Conservation (phyloP, 1,139 yeast species). For the Torulaspora globosa region DNA sequence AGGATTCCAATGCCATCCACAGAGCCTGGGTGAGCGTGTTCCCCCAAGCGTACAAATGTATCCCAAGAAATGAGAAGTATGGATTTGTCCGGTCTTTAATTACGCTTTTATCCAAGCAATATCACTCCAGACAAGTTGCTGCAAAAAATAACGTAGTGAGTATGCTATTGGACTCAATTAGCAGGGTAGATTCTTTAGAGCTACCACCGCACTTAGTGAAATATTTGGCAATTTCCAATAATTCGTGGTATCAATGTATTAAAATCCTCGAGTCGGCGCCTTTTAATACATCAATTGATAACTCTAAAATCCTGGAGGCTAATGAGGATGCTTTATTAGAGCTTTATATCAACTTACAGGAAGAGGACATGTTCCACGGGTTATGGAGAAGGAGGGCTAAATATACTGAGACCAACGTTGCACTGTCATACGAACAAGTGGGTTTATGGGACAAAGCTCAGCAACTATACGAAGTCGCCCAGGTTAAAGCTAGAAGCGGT, state of each 20-base stretch:
- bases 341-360: constrained; percentile 81
- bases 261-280: constrained; percentile 76
- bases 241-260: constrained; percentile 90
- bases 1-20: constrained; percentile 74
- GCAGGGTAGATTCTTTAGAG: constrained; percentile 66
- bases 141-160: constrained; percentile 84
- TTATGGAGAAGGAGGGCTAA: constrained; percentile 95
- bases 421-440: constrained; percentile 88
- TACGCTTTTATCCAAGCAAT: constrained; percentile 78
- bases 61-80: constrained; percentile 74
- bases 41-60: constrained; percentile 70
- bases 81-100: constrained; percentile 81
- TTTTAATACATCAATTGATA: constrained; percentile 59
- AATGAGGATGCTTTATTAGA: constrained; percentile 90
- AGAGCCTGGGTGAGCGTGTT: constrained; percentile 81
- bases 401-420: constrained; percentile 87
- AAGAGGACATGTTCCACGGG: constrained; percentile 96
- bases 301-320: constrained; percentile 72
- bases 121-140: constrained; percentile 84
- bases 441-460: constrained; percentile 95
- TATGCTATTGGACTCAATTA: constrained; percentile 75
- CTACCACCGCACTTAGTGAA: constrained; percentile 95
- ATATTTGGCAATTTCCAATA: constrained; percentile 79
- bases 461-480: constrained; percentile 94
- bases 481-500: constrained; percentile 93